These are phyloP conservation scores for Wickerhamomyces ciferrii DNA, from an alignment of 805 yeast genomes.

Conservation along the genomic window DNA sequence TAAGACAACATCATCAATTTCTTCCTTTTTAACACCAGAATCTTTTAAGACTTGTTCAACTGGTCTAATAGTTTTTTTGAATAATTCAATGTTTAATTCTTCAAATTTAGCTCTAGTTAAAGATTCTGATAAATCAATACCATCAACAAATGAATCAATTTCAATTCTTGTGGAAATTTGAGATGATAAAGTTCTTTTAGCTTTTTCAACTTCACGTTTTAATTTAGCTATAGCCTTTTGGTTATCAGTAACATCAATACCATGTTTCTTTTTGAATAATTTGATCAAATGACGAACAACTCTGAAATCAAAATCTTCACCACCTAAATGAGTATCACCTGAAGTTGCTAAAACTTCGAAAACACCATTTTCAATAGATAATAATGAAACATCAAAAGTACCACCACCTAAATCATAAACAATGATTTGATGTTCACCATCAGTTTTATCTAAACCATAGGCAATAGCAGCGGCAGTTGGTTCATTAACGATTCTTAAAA, in stretches of 20 bases:
- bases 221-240: slow-evolving; percentile 86
- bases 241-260: slow-evolving; percentile 76
- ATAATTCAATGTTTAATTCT: slow-evolving; percentile 88
- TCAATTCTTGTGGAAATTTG: slow-evolving; percentile 95
- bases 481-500: slow-evolving; percentile 85
- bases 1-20: slow-evolving; percentile 89
- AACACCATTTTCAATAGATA: slow-evolving; percentile 86
- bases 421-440: slow-evolving; percentile 82
- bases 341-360: slow-evolving; percentile 92
- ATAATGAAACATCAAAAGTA: slow-evolving; percentile 87
- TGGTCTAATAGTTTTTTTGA: slow-evolving; percentile 92
- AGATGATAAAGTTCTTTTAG: slow-evolving; percentile 92
- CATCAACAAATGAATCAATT: slow-evolving; percentile 91
- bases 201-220: slow-evolving; percentile 97
- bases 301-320: slow-evolving; percentile 92
- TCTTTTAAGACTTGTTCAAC: slow-evolving; percentile 95
- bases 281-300: slow-evolving; percentile 83
- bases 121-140: slow-evolving; percentile 92
- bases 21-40: slow-evolving; percentile 81
- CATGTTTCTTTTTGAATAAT: slow-evolving; percentile 88
- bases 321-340: slow-evolving; percentile 97
- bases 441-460: slow-evolving; percentile 81
- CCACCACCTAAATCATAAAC: slow-evolving; percentile 98
- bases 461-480: slow-evolving; percentile 99
- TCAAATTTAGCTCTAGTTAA: slow-evolving; percentile 97